Percentiles rank a stretch among this genome's conserved stretches.
Evolutionary conservation across 139 green algal genomes (phyloP).

Genomic region (Pleodorina starrii): DNA sequence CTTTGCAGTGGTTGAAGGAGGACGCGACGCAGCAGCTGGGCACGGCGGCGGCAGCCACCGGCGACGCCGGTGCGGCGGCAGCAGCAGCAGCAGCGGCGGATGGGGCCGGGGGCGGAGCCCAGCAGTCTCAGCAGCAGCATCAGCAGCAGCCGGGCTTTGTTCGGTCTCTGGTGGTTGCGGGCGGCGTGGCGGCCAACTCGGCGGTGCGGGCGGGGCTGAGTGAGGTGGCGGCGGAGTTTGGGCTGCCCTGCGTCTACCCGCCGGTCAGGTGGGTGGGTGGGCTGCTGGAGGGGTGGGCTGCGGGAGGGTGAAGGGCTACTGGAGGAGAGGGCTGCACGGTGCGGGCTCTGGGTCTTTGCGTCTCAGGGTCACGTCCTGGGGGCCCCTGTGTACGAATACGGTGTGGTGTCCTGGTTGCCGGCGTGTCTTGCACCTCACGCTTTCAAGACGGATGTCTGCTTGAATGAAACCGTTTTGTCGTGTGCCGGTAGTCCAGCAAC

Average conservation of each 20-base stretch:
- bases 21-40: slow-evolving; percentile 56
- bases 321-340: too few relatives aligned
- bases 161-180: slow-evolving; percentile 77
- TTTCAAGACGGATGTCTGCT: too few relatives aligned
- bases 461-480: too few relatives aligned
- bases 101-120: too few relatives aligned
- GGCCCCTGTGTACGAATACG: too few relatives aligned
- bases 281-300: too few relatives aligned
- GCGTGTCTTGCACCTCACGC: too few relatives aligned
- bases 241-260: slow-evolving; percentile 84
- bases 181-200: slow-evolving; percentile 93
- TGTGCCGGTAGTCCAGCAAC: too few relatives aligned
- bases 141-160: slow-evolving; percentile 56
- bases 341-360: too few relatives aligned
- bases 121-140: background rate
- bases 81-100: background rate
- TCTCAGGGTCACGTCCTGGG: too few relatives aligned
- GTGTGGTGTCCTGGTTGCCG: too few relatives aligned
- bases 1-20: slow-evolving; percentile 59
- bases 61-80: background rate
- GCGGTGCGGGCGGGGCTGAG: slow-evolving; percentile 75
- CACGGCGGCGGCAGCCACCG: background rate
- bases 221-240: slow-evolving; percentile 65
- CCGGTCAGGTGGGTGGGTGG: slow-evolving; percentile 59
- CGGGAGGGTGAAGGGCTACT: too few relatives aligned